These are phyloP conservation scores for Neospora caninum DNA, from an alignment of 169 alveolate species.

Conservation along the genomic window DNA sequence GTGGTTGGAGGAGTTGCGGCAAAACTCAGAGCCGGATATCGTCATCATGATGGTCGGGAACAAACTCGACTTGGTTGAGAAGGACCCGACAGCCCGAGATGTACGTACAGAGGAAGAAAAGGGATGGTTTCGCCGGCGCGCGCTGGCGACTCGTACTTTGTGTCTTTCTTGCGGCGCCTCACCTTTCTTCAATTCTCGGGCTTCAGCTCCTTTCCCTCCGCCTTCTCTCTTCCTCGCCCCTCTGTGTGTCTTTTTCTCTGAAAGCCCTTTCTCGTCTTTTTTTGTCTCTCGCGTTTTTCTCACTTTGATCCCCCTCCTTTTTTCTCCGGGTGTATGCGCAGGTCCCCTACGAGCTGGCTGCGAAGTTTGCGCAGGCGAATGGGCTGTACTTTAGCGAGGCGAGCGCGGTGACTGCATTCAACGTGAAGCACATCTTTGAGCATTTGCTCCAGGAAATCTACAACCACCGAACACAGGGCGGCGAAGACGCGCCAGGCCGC, in stretches of 20 bases:
- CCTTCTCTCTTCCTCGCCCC: no score
- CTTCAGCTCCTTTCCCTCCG: no score
- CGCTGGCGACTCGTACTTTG: no score
- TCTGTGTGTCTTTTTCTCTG: no score
- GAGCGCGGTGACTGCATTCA: conserved; percentile 94
- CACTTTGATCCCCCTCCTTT: no score
- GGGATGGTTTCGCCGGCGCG: no score
- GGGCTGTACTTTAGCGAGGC: conserved; percentile 92
- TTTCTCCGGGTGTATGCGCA: neutral
- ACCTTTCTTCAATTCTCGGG: no score
- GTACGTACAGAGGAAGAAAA: neutral
- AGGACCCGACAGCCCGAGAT: conserved; percentile 90
- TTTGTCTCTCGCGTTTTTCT: no score
- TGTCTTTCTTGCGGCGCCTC: no score
- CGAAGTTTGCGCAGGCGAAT: conserved; percentile 56
- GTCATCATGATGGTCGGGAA: conserved; percentile 98
- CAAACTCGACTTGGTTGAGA: conserved; percentile 95
- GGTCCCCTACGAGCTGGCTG: conserved; percentile 62
- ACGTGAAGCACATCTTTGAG: conserved; percentile 97
- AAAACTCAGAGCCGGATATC: conserved; percentile 97
- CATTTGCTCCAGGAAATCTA: conserved; percentile 87
- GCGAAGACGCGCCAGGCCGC: neutral
- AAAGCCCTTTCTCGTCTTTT: no score
- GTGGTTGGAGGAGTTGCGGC: conserved; percentile 97
- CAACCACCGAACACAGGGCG: conserved; percentile 47